Conservation (phyloP, 1,139 yeast genomes). For the Blastobotrys proliferans region DNA sequence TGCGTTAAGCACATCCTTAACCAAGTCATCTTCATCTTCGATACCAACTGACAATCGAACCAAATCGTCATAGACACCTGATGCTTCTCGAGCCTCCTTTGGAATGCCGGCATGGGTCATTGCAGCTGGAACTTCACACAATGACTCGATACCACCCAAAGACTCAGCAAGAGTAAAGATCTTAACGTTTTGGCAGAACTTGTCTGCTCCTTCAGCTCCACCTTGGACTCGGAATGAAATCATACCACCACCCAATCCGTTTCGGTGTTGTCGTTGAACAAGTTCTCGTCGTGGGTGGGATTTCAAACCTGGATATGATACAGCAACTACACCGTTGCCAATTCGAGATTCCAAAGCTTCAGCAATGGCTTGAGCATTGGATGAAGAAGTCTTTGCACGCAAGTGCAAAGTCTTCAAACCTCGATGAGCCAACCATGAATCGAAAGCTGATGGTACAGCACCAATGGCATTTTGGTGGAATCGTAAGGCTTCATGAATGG, state of each 20-base stretch:
- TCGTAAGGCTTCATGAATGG: conserved; percentile 58
- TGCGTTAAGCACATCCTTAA: conserved; percentile 71
- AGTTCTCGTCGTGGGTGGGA: conserved; percentile 61
- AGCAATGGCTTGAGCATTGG: conserved; percentile 67
- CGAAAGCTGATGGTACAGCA: conserved; percentile 85
- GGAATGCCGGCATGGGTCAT: conserved; percentile 96
- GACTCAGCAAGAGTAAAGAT: conserved; percentile 85
- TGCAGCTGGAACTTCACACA: conserved; percentile 83
- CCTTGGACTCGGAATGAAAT: conserved; percentile 82
- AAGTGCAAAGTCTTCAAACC: conserved; percentile 85
- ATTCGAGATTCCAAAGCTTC: conserved; percentile 47
- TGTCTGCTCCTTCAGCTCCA: conserved; percentile 71
- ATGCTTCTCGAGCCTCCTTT: conserved; percentile 68
- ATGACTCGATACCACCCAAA: conserved; percentile 84
- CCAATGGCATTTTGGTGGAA: conserved; percentile 88
- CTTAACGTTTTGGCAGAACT: conserved; percentile 69
- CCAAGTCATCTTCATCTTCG: conserved; percentile 75
- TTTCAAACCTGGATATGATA: conserved; percentile 79
- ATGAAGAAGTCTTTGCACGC: conserved; percentile 68
- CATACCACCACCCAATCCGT: conserved; percentile 90
- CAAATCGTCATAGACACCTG: conserved; percentile 80
- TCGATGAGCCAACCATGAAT: conserved; percentile 90
- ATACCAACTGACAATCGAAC: conserved; percentile 83
- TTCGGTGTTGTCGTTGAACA: conserved; percentile 73
- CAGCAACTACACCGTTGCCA: conserved; percentile 53